These are phyloP conservation scores for Aspergillus felis DNA, from an alignment of 2,329 filamentous ascomycete species.

Conservation along the genomic window DNA sequence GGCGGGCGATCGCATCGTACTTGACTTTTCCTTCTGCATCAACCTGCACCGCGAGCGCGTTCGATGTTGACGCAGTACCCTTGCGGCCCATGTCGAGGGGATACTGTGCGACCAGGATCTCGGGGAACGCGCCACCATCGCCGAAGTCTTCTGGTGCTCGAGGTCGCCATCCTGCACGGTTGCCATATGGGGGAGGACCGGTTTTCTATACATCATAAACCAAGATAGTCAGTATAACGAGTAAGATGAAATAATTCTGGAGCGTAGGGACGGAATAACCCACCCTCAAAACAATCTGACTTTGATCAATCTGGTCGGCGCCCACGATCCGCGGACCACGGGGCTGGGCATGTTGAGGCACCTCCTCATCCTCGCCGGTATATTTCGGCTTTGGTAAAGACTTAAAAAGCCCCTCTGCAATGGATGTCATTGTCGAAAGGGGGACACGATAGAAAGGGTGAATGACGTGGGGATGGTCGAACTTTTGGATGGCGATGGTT, in stretches of 20 bases:
- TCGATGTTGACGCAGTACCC: slow-evolving; percentile 62
- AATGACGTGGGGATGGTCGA: slow-evolving; percentile 13
- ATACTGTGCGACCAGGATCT: slow-evolving; percentile 90
- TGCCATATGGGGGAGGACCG: slow-evolving; percentile 83
- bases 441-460: slow-evolving; percentile 5
- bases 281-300: slow-evolving; percentile 76
- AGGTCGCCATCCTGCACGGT: slow-evolving; percentile 86
- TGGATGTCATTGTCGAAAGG: slow-evolving; percentile 55
- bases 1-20: slow-evolving; percentile 89
- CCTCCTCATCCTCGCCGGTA: slow-evolving; percentile 81
- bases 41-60: slow-evolving; percentile 88
- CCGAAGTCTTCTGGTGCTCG: slow-evolving; percentile 86
- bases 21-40: slow-evolving; percentile 90
- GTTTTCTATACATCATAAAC: slow-evolving; percentile 51
- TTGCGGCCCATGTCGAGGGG: slow-evolving; percentile 93
- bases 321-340: slow-evolving; percentile 79
- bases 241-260: too few species aligned
- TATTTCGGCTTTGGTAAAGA: slow-evolving; percentile 88
- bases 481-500: slow-evolving; percentile 4
- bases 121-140: slow-evolving; percentile 93
- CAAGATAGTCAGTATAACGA: too few species aligned
- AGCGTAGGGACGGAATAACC: slow-evolving; percentile 19
- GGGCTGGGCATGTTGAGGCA: slow-evolving; percentile 66
- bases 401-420: slow-evolving; percentile 68
- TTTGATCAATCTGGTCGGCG: slow-evolving; percentile 74